Evolutionary conservation across 78 protist genomes (phyloP), one percentile per base, ranked within the genome.

Genomic region (Dictyostelium brefeldianum): DNA sequence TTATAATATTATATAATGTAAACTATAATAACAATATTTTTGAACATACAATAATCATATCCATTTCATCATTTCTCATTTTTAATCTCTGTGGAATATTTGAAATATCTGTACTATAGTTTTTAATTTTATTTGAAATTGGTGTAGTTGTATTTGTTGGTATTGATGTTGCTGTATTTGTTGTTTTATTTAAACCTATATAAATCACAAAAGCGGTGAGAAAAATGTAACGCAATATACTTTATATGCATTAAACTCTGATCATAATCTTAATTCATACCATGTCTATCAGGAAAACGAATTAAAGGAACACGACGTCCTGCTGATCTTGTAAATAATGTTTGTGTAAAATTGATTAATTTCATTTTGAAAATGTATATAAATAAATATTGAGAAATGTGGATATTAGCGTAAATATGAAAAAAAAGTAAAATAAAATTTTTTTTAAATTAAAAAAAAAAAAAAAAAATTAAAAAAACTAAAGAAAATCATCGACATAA

Each of bases 231-330:
- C n/a, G n/a, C n/a, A n/a, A n/a, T n/a, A n/a, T n/a, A n/a, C 36
- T 8, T 41, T 53, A 25, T 53, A 27, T 8, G 17, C 29, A 4
- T 57, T 75, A 46, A 9, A 47, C n/a, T n/a, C n/a, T n/a, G n/a
- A n/a, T n/a, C n/a, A 15, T 43, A 18, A n/a, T 29, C 22, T 25
- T 46, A 14, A 77, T 46, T 25, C 22, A 9, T 85, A 85, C 92
- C 82, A 59, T 47, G 50, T 87, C 93, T 87, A 48, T 77, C 81
- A 77, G 93, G 93, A 78, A 87, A 87, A 75, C 62, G 69, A 51
- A 87, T 87, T 6, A 77, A 65, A 22, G 93, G 93, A 22, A 77
- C 84, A 87, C 65, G 93, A 14, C 31, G 17, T 46, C 79, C 47
- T 7, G 51, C 79, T 15, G 54, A 51, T 73, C 79, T 73, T 20